Evolutionary conservation across 108 stramenopile genomes (phyloP).

Genomic region (Cyclotella kingstonii): DNA sequence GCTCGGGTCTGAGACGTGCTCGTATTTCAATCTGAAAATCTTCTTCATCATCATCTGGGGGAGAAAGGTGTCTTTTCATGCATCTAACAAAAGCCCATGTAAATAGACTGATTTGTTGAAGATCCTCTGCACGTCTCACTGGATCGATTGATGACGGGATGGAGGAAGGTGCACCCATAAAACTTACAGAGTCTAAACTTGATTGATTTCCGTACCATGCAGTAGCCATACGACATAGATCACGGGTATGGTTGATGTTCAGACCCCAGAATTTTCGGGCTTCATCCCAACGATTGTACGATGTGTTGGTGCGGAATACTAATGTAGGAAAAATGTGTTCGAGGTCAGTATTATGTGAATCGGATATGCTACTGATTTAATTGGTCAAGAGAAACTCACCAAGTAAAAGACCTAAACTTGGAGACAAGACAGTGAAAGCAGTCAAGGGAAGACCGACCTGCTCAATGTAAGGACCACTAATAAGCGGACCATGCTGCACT

Average conservation of each 20-base stretch:
- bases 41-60: constrained; percentile 50
- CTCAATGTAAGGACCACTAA: constrained; percentile 15
- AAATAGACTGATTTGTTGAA: constrained; percentile 44
- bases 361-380: too few species aligned
- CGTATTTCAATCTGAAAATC: constrained; percentile 26
- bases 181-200: constrained; percentile 15
- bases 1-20: not conserved
- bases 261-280: constrained; percentile 56
- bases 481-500: not conserved
- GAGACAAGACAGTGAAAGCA: constrained; percentile 60
- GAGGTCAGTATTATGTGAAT: too few species aligned
- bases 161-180: constrained; percentile 17
- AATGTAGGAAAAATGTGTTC: too few species aligned
- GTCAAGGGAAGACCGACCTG: constrained; percentile 47
- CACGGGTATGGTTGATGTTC: constrained; percentile 46
- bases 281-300: constrained; percentile 62
- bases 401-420: constrained; percentile 54
- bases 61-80: constrained; percentile 46
- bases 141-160: constrained; percentile 2
- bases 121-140: constrained; percentile 42
- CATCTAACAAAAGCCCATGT: constrained; percentile 67
- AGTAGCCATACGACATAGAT: constrained; percentile 53
- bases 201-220: constrained; percentile 34
- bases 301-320: constrained; percentile 70
- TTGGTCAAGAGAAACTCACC: too few species aligned